These are phyloP conservation scores for Quercus lobata DNA, from an alignment of 331 rosid species.

Conservation along the genomic window DNA sequence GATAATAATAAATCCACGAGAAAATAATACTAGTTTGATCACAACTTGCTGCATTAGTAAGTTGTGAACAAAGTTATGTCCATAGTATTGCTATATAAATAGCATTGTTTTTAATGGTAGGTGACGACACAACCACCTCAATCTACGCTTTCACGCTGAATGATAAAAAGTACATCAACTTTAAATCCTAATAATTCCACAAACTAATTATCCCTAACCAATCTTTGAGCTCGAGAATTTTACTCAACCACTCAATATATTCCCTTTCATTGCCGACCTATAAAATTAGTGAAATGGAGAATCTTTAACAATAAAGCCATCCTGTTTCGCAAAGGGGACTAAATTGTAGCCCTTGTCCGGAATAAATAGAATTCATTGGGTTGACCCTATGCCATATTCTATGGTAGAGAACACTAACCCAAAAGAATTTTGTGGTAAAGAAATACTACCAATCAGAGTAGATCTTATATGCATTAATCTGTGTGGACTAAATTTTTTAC, in stretches of 20 bases:
- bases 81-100: no score
- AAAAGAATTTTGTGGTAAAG: neutral
- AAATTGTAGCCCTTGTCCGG: neutral
- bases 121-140: conserved; percentile 46
- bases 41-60: no score
- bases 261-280: conserved; percentile 14
- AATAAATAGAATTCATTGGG: neutral
- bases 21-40: no score
- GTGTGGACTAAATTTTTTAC: no score
- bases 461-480: neutral
- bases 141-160: conserved; percentile 21
- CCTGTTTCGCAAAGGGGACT: neutral
- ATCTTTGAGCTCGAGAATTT: conserved; percentile 40
- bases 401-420: neutral
- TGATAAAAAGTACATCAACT: conserved; percentile 17
- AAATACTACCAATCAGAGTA: neutral
- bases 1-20: rapidly evolving
- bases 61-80: no score
- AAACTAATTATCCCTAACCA: conserved; percentile 23
- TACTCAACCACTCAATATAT: conserved; percentile 25
- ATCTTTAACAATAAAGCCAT: neutral
- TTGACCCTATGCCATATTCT: no score
- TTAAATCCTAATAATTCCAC: conserved; percentile 35
- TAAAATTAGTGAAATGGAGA: conserved; percentile 6
- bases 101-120: conserved; percentile 23